Evolutionary conservation across 179 eudicot species (phyloP).

Genomic region (Sideroxylon spinosum): DNA sequence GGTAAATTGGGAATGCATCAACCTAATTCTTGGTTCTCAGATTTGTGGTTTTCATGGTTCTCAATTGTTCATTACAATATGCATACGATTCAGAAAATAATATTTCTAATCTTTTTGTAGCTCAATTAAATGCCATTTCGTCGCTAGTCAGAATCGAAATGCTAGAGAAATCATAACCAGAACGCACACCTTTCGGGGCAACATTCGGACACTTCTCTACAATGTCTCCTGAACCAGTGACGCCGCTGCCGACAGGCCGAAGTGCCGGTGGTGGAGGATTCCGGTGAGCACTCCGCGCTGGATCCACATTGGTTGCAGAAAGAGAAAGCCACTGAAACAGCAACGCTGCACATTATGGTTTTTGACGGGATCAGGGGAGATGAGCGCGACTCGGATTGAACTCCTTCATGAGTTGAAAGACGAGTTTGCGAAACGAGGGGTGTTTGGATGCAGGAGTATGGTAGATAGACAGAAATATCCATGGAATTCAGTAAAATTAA

Average conservation of each 20-base stretch:
- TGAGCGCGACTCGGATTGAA: neutral
- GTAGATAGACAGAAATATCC: neutral
- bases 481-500: neutral
- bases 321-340: neutral
- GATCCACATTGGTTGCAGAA: conserved; percentile 27
- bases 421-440: neutral
- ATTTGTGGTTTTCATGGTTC: neutral
- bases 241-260: conserved; percentile 32
- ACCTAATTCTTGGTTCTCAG: neutral
- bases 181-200: conserved; percentile 56
- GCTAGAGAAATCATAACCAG: neutral
- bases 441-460: neutral
- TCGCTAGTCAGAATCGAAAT: neutral
- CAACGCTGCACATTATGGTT: neutral
- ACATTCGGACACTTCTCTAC: conserved; percentile 74
- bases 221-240: conserved; percentile 38
- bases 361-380: neutral
- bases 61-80: neutral
- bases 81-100: neutral
- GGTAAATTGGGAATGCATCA: neutral
- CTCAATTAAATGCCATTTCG: neutral
- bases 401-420: neutral
- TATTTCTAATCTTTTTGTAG: neutral
- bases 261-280: conserved; percentile 25
- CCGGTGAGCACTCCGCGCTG: conserved; percentile 29